Evolutionary conservation across 2,329 filamentous ascomycete genomes (phyloP), one percentile per base, ranked within the genome.

Genomic region (Cordyceps pruinosa): DNA sequence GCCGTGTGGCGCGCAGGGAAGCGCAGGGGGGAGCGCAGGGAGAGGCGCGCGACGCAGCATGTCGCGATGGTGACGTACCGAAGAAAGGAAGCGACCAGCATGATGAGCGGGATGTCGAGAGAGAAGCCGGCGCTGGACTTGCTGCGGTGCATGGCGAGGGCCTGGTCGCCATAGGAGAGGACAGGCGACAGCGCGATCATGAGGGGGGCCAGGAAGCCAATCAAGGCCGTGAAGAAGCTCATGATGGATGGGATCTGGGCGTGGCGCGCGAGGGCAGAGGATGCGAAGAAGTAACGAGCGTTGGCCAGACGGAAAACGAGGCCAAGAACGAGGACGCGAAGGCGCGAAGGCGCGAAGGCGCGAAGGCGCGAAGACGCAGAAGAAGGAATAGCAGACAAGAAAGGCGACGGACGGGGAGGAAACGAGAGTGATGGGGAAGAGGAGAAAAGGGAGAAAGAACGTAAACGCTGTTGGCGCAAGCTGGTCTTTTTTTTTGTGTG

Each of bases 71-170:
- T 32, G 35, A 60, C 73, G 47, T 67, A 87, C 82, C 84, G 83
- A 56, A 87, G 72, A 56, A 88, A 73, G 4, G 84, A 88, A 28
- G 85, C 83, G 55, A 87, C 78, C 51, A 88, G 80, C 85, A 88
- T 88, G 60, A 88, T 88, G 58, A 88, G 73, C 32, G 85, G 85
- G 45, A 87, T 88, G 65, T 88, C 85, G 61, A 88, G 76, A 19
- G 85, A 88, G 72, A 88, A 88, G 57, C 85, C 84, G 15, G 81
- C 82, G 62, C 84, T 87, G 44, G 83, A 84, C 69, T 81, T 84
- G 57, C 73, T 77, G 64, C 79, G 76, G 65, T 86, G 79, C 80
- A 88, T 88, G 35, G 84, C 80, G 47, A 83, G 66, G 26, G 81
- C 83, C 73, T 87, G 84, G 72, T 87, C 84, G 65, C 78, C 78